These are phyloP conservation scores for Clarireedia sp. DNA, from an alignment of 2,329 filamentous ascomycete species.

Conservation along the genomic window DNA sequence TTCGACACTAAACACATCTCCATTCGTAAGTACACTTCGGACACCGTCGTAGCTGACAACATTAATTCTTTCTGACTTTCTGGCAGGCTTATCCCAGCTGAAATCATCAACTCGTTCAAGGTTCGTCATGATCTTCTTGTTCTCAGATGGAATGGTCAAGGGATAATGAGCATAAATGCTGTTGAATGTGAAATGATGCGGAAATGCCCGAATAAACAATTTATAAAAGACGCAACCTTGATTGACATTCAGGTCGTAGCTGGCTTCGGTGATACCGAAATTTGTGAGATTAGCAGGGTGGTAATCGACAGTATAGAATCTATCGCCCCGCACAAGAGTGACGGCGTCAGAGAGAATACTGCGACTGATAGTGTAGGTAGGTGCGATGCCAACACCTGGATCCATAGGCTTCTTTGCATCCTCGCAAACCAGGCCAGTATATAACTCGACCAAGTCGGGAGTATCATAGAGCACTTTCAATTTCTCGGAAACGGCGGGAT, in stretches of 20 bases:
- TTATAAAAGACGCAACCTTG: constrained; percentile 78
- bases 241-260: constrained; percentile 48
- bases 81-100: constrained; percentile 19
- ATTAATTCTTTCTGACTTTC: constrained; percentile 7
- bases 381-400: constrained; percentile 43
- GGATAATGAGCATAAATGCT: constrained; percentile 68
- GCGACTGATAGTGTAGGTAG: constrained; percentile 42
- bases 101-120: constrained; percentile 35
- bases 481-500: constrained; percentile 59
- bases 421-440: constrained; percentile 56
- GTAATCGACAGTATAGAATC: constrained; percentile 42
- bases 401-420: constrained; percentile 41
- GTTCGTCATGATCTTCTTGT: constrained; percentile 58
- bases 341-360: constrained; percentile 52
- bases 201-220: constrained; percentile 69
- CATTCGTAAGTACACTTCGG: constrained; percentile 24
- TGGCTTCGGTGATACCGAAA: constrained; percentile 70
- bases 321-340: constrained; percentile 46
- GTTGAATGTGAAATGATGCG: constrained; percentile 66
- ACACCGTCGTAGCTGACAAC: constrained; percentile 16
- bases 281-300: constrained; percentile 64
- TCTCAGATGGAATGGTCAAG: constrained; percentile 61
- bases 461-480: constrained; percentile 61
- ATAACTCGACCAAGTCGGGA: constrained; percentile 51
- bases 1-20: constrained; percentile 28